These are phyloP conservation scores for Eucalyptus sp. DNA, from an alignment of 345 rosid genomes.

Conservation along the genomic window DNA sequence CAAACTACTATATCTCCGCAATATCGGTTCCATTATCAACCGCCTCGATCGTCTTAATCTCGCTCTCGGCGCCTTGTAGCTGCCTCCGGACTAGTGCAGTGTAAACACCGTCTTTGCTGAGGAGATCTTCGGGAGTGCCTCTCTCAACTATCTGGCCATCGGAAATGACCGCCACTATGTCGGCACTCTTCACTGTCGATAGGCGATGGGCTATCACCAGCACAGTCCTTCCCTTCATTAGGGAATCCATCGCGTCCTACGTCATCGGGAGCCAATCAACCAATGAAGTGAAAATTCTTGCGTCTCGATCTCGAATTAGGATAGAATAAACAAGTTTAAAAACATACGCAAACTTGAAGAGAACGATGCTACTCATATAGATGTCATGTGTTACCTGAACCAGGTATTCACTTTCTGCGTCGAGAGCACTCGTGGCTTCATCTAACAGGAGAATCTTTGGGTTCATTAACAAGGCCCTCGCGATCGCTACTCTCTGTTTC, in stretches of 20 bases:
- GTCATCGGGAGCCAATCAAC: not conserved
- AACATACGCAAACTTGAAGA: too few species aligned
- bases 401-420: conserved; percentile 87
- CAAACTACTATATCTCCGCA: rapidly evolving
- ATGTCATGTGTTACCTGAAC: conserved; percentile 44
- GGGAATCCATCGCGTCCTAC: conserved; percentile 91
- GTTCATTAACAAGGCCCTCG: conserved; percentile 80
- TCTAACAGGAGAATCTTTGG: conserved; percentile 66
- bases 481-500: conserved; percentile 82
- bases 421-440: conserved; percentile 96
- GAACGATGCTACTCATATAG: too few species aligned
- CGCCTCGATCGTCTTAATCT: not conserved
- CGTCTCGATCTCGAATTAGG: not conserved
- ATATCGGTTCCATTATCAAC: not conserved
- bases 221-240: conserved; percentile 89
- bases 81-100: conserved; percentile 65
- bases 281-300: not conserved
- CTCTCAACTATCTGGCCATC: conserved; percentile 67
- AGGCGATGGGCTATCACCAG: conserved; percentile 83
- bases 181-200: conserved; percentile 73
- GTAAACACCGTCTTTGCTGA: conserved; percentile 35
- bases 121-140: conserved; percentile 43
- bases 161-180: conserved; percentile 68
- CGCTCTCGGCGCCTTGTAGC: conserved; percentile 8
- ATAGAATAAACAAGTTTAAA: not conserved